A percentile compares a stretch with the other conserved stretches of the same genome.
These are phyloP conservation scores for Aleurites moluccanus DNA, from an alignment of 441 rosid genomes.

Conservation along the genomic window DNA sequence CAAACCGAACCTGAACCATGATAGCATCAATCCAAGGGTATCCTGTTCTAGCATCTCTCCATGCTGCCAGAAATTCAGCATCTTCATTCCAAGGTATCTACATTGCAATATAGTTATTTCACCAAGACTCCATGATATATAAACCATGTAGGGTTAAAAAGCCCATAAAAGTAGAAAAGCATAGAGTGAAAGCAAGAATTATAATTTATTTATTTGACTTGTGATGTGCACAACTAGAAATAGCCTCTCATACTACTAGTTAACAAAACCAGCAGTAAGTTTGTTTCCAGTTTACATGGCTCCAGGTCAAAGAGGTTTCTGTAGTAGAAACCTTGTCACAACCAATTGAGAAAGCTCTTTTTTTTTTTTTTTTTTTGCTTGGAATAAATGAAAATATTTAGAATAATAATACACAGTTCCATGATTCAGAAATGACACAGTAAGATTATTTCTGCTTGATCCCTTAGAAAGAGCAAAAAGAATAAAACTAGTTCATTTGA, in stretches of 20 bases:
- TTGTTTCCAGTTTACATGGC: not conserved
- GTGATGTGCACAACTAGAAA: not conserved
- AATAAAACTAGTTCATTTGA: not conserved
- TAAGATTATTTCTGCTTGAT: not conserved
- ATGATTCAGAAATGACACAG: not conserved
- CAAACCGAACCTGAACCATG: slow-evolving; percentile 80
- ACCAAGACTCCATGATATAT: slow-evolving; percentile 6
- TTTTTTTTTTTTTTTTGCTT: not conserved
- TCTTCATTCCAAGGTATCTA: slow-evolving; percentile 94
- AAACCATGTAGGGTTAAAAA: not conserved
- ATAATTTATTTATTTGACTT: not conserved
- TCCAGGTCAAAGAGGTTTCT: not conserved
- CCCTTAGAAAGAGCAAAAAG: not conserved
- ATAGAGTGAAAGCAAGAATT: not conserved
- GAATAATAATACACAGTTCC: not conserved
- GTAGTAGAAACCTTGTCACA: not conserved
- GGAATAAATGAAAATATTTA: not conserved
- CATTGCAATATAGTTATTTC: slow-evolving; percentile 9
- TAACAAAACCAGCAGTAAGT: not conserved
- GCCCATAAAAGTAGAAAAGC: not conserved
- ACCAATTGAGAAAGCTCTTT: not conserved
- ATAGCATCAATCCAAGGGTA: slow-evolving; percentile 99
- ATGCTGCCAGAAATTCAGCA: slow-evolving; percentile 66
- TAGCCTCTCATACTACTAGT: not conserved
- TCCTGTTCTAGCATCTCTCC: slow-evolving; percentile 93